Conservation (phyloP, 2,329 filamentous ascomycete species). For the Phyllosticta citribraziliensis region DNA sequence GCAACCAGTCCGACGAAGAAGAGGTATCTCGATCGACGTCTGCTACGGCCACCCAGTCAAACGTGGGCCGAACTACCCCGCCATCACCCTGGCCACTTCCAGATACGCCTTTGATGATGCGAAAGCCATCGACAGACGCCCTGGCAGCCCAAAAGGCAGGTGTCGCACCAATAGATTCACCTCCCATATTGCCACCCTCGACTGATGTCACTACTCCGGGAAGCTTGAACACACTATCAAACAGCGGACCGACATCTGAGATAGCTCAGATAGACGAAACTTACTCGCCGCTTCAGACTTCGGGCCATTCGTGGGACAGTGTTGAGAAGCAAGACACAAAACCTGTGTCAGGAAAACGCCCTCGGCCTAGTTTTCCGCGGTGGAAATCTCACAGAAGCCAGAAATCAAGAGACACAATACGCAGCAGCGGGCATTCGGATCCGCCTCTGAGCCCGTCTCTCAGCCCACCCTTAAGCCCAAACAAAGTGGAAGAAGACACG, state of each 20-base stretch:
- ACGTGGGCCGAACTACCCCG: neutral
- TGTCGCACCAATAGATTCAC: neutral
- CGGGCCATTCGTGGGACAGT: neutral
- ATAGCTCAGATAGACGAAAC: neutral
- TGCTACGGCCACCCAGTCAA: neutral
- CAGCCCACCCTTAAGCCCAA: neutral
- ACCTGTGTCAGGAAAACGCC: neutral
- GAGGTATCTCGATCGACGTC: neutral
- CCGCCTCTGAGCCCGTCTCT: neutral
- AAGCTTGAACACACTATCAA: neutral
- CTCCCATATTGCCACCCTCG: neutral
- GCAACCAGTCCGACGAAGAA: neutral
- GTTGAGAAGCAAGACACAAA: neutral
- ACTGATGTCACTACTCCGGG: neutral
- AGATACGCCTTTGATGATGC: neutral
- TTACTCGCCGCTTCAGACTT: neutral
- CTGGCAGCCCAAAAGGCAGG: neutral
- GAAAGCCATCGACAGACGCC: neutral
- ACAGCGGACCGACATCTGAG: neutral
- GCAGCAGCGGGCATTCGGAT: neutral
- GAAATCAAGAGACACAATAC: neutral
- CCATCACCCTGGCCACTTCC: neutral
- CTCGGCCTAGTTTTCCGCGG: neutral
- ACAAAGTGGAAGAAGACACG: neutral
- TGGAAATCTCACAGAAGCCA: constrained; percentile 3